These are phyloP conservation scores for Kodamaea lidongshanica DNA, from an alignment of 805 yeast species.

Conservation along the genomic window DNA sequence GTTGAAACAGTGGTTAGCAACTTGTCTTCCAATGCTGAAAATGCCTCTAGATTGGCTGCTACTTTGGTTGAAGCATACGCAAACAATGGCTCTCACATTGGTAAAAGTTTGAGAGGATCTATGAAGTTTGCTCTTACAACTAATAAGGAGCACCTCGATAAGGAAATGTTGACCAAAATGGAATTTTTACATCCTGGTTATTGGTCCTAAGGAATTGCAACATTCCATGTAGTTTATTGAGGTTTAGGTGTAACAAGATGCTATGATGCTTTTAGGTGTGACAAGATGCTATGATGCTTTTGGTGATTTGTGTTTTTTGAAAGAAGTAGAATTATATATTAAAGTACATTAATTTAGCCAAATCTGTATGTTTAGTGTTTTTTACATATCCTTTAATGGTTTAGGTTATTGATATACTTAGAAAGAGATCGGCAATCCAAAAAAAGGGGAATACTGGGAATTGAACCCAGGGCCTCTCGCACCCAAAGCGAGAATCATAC, in stretches of 20 bases:
- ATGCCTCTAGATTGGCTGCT: conserved; percentile 75
- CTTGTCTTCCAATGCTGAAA: conserved; percentile 76
- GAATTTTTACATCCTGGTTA: conserved; percentile 87
- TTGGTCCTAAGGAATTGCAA: too few species aligned
- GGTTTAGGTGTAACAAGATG: too few species aligned
- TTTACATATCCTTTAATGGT: too few species aligned
- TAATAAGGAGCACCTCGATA: conserved; percentile 61
- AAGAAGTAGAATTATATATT: too few species aligned
- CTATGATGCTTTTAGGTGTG: too few species aligned
- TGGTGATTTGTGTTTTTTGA: too few species aligned
- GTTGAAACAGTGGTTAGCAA: conserved; percentile 96
- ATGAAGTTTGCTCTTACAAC: conserved; percentile 84
- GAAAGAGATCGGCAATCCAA: too few species aligned
- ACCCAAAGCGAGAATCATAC: conserved; percentile 24
- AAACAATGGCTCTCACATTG: conserved; percentile 48
- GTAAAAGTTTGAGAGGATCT: conserved; percentile 63
- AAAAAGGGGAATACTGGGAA: conserved; percentile 30
- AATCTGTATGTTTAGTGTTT: too few species aligned
- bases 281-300: too few species aligned
- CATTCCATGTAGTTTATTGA: too few species aligned
- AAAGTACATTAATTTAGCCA: too few species aligned
- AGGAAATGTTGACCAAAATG: conserved; percentile 70
- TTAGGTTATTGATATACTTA: too few species aligned
- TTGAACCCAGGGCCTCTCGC: conserved; percentile 33
- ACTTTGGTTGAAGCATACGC: conserved; percentile 58